Conservation (phyloP, 1,284 basidiomycete genomes). For the Boletellus deceptivus region DNA sequence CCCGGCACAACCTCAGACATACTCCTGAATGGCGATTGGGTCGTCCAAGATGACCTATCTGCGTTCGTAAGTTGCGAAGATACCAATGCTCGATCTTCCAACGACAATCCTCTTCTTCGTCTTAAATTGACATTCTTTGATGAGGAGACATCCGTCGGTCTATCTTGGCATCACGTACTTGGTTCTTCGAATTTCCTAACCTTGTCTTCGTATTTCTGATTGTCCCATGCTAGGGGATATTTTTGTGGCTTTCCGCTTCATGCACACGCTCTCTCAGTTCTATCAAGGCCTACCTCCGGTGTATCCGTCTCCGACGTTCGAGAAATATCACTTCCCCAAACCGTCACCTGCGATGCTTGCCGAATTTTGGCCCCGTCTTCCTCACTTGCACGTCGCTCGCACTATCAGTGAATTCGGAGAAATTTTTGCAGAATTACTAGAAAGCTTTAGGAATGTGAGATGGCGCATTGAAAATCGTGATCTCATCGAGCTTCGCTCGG, state of each 20-base stretch:
- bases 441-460: conserved; percentile 13
- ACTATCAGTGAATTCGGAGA: conserved; percentile 6
- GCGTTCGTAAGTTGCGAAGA: conserved; percentile 16
- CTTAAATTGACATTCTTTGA: conserved; percentile 26
- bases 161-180: conserved; percentile 1
- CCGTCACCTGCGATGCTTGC: neutral
- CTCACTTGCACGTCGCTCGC: too few species aligned
- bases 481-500: too few species aligned
- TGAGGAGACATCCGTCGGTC: too few species aligned
- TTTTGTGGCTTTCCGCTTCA: conserved; percentile 27
- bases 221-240: conserved; percentile 28
- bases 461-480: conserved; percentile 14
- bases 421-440: conserved; percentile 11
- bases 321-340: conserved; percentile 20
- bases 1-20: conserved; percentile 13
- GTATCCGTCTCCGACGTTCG: conserved; percentile 5
- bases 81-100: conserved; percentile 11
- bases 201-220: conserved; percentile 1
- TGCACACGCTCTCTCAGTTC: conserved; percentile 4
- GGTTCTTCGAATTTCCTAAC: conserved; percentile 15
- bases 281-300: conserved; percentile 19
- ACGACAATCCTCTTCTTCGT: conserved; percentile 24
- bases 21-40: conserved; percentile 6
- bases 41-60: conserved; percentile 20
- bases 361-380: too few species aligned